A percentile compares a stretch with the other conserved stretches of the same genome.
Evolutionary conservation across 768 basidiomycete species (phyloP).

Genomic region (Lanmaoa rubissima): DNA sequence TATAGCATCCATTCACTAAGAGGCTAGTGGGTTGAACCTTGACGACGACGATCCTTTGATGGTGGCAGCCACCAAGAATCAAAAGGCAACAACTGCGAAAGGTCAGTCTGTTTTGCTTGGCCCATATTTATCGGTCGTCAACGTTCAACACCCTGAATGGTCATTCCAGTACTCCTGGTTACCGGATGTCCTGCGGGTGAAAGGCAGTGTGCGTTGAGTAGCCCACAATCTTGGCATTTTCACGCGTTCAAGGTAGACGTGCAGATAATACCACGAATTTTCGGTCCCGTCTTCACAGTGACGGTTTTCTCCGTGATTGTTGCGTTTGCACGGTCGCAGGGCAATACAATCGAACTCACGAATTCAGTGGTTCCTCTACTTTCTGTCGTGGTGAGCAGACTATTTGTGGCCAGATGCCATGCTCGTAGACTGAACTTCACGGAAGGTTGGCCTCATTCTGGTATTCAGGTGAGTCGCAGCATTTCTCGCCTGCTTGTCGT

Average conservation of each 20-base stretch:
- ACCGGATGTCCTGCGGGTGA: slow-evolving; percentile 79
- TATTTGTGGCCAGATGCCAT: neutral
- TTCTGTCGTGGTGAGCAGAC: slow-evolving; percentile 77
- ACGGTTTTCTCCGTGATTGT: slow-evolving; percentile 68
- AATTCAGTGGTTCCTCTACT: slow-evolving; percentile 87
- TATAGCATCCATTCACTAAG: slow-evolving; percentile 5
- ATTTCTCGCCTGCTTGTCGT: neutral
- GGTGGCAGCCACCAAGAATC: slow-evolving; percentile 40
- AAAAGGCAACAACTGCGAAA: slow-evolving; percentile 54
- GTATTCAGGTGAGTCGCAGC: slow-evolving; percentile 66
- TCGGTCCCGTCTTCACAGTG: slow-evolving; percentile 83
- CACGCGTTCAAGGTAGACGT: slow-evolving; percentile 6
- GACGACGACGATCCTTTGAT: neutral
- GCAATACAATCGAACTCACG: slow-evolving; percentile 60
- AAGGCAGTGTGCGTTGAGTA: slow-evolving; percentile 66
- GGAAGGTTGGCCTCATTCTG: slow-evolving; percentile 81
- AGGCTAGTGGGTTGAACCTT: neutral
- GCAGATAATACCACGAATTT: slow-evolving; percentile 67
- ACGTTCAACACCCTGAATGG: neutral
- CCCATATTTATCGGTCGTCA: neutral
- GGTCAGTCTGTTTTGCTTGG: slow-evolving; percentile 27
- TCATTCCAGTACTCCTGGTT: slow-evolving; percentile 77
- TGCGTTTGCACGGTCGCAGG: slow-evolving; percentile 57
- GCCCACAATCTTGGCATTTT: neutral
- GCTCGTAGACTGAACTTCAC: slow-evolving; percentile 1